Percentiles rank a stretch among this genome's conserved stretches.
Conservation (phyloP, 2,329 filamentous ascomycete species). For the Sclerotinia trifoliorum region DNA sequence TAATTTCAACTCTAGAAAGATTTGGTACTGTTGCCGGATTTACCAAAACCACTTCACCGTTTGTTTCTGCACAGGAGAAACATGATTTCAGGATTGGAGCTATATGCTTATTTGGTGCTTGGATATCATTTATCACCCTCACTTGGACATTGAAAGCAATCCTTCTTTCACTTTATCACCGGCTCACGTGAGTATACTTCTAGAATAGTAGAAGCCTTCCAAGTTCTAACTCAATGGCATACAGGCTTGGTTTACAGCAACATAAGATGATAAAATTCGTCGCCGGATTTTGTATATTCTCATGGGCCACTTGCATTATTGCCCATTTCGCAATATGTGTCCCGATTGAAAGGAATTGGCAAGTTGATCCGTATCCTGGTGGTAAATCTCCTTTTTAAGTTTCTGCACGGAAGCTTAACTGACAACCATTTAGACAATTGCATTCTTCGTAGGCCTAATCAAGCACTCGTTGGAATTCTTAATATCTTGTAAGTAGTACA, state of each 20-base stretch:
- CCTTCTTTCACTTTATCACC: slow-evolving; percentile 7
- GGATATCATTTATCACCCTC: slow-evolving; percentile 5
- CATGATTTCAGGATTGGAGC: not conserved
- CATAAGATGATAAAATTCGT: slow-evolving; percentile 10
- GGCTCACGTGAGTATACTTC: not conserved
- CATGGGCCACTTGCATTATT: not conserved
- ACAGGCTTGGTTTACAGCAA: not conserved
- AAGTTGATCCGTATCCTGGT: slow-evolving; percentile 5
- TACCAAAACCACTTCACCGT: not conserved
- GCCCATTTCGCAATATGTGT: slow-evolving; percentile 5
- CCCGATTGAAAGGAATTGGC: not conserved
- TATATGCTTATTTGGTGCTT: slow-evolving; percentile 1
- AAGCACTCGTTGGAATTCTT: slow-evolving; percentile 8
- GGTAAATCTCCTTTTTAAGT: not conserved
- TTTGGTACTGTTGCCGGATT: not conserved
- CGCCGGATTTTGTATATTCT: not conserved
- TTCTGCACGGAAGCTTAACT: not conserved
- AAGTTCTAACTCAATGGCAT: not conserved
- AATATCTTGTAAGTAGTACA: slow-evolving; percentile 4
- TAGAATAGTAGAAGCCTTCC: too few relatives aligned
- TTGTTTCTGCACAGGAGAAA: not conserved
- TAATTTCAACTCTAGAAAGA: not conserved
- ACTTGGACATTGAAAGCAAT: slow-evolving; percentile 11
- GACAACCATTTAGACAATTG: not conserved
- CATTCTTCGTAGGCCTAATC: not conserved